Evolutionary conservation across 306 rosid species (phyloP).

Genomic region (Cicer judaicum): DNA sequence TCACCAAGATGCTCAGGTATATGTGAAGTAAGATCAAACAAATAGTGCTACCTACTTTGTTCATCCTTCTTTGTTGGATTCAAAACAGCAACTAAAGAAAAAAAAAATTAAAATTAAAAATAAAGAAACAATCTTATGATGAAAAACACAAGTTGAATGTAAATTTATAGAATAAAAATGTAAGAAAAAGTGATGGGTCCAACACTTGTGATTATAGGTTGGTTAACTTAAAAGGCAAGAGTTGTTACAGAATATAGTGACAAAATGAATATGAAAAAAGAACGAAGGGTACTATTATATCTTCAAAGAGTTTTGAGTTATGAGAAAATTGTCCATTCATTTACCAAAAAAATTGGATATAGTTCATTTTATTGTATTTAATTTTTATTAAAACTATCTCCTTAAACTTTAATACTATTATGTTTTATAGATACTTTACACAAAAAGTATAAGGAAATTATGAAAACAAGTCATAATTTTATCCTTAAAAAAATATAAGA

Average conservation of each 20-base stretch:
- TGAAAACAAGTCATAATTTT: no score
- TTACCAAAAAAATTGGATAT: no score
- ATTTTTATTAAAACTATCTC: no score
- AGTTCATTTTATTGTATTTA: no score
- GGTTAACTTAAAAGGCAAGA: slow-evolving; percentile 47
- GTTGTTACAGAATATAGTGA: not conserved
- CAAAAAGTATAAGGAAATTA: no score
- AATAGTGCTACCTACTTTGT: not conserved
- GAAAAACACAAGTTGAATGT: not conserved
- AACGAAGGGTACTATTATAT: not conserved
- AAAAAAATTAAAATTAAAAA: not conserved
- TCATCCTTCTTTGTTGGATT: slow-evolving; percentile 36
- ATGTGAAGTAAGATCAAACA: slow-evolving; percentile 37
- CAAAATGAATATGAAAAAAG: not conserved
- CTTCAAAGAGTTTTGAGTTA: not conserved
- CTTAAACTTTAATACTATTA: no score
- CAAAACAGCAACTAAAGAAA: not conserved
- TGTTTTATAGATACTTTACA: no score
- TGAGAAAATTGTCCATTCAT: no score
- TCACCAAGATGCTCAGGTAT: slow-evolving; percentile 37
- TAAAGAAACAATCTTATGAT: not conserved
- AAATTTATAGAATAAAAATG: slow-evolving; percentile 33
- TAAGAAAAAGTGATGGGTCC: slow-evolving; percentile 21
- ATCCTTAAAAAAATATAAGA: no score
- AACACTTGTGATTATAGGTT: not conserved